Base-by-base conservation (phyloP, 1,139 yeast genomes). In the Suhomyces bribrorum region DNA sequence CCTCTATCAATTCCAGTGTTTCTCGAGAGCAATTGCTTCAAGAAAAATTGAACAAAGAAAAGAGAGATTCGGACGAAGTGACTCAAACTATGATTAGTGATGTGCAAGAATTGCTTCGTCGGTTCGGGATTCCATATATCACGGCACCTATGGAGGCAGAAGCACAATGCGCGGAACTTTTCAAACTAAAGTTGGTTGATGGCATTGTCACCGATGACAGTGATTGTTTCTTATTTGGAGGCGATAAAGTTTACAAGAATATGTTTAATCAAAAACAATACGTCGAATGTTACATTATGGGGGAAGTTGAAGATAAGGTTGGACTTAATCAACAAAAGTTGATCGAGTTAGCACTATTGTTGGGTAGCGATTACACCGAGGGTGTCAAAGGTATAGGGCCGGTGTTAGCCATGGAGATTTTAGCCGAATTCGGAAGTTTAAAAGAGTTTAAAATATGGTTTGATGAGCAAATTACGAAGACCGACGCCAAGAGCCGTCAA, bases 81-180 rank as follows among this genome's bases (percentile, higher is more conserved):
- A 86, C 96, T 0, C 79, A 79, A 13, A 77, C 77, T 3, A 92
- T 94, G 97, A 77, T 92, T 15, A 72, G 74, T 31, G 97, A 92
- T 56, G 94, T 95, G 8, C 97, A 92, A 59, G 96, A 88, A 45
- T 67, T 94, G 28, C 67, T 94, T 5, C 77, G 83, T 25, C 61
- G 94, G 40, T 94, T 94, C 66, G 98, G 98, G 1, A 85, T 92
- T 8, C 98, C 98, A 0, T 92, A 79, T 51, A 77, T 92, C 6
- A 87, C 96, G 0, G 97, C 97, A 0, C 97, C 97, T 0, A 88
- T 87, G 88, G 98, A 92, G 62, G 98, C 98, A 1, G 98, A 92
- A 65, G 97, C 97, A 0, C 98, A 92, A 55, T 92, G 98, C 62
- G 97, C 96, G 0, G 87, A 83, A 48, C 64, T 92, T 8, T 62